Evolutionary conservation across 495 filamentous ascomycete genomes (phyloP).

Genomic region (Hypoxylon cercidicola): DNA sequence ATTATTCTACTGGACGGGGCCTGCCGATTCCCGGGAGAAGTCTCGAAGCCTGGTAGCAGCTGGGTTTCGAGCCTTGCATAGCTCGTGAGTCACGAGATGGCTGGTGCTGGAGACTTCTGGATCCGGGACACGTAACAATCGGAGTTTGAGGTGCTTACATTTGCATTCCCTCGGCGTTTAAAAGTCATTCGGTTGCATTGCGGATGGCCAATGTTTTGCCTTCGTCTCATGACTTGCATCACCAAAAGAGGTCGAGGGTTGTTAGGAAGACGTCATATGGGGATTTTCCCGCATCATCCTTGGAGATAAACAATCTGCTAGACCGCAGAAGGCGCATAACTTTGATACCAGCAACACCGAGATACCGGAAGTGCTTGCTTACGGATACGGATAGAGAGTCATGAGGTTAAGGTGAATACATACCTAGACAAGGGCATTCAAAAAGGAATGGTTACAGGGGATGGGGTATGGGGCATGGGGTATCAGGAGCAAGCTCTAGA

Average conservation of each 20-base stretch:
- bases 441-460: conserved; percentile 16
- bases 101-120: neutral
- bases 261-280: neutral
- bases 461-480: conserved; percentile 7
- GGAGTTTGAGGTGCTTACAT: conserved; percentile 27
- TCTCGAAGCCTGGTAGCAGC: conserved; percentile 78
- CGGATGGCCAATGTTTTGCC: neutral
- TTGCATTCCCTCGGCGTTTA: conserved; percentile 35
- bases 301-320: conserved; percentile 10
- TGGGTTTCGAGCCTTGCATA: conserved; percentile 77
- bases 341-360: conserved; percentile 9
- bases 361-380: conserved; percentile 14
- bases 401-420: conserved; percentile 13
- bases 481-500: neutral
- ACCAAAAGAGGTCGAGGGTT: too few species aligned
- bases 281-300: conserved; percentile 7
- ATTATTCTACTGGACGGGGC: conserved; percentile 93
- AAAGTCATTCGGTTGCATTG: conserved; percentile 14
- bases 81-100: conserved; percentile 46
- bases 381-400: neutral
- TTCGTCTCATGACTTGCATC: neutral
- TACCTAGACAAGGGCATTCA: conserved; percentile 20
- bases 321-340: neutral
- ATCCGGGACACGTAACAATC: neutral
- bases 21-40: conserved; percentile 72